A percentile compares a stretch with the other conserved stretches of the same genome.
Evolutionary conservation across 2,329 filamentous ascomycete species (phyloP).

Genomic region (Aureobasidium pullulans): DNA sequence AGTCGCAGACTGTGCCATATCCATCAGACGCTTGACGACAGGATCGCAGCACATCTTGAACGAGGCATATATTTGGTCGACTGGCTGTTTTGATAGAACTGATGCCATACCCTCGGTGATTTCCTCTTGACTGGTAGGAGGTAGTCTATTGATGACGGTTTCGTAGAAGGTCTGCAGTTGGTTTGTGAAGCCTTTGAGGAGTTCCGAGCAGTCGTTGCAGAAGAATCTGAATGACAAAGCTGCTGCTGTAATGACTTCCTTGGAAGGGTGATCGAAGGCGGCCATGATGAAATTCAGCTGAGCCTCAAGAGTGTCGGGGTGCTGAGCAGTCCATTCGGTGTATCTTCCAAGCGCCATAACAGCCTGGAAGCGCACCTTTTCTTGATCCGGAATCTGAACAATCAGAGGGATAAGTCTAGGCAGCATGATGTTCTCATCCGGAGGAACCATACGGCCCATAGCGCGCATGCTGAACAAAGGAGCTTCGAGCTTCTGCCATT

Average conservation of each 20-base stretch:
- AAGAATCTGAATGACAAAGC: constrained; percentile 96
- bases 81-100: constrained; percentile 79
- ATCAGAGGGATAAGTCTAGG: constrained; percentile 89
- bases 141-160: constrained; percentile 77
- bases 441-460: constrained; percentile 92
- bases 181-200: constrained; percentile 73
- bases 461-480: constrained; percentile 92
- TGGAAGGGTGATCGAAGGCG: constrained; percentile 80
- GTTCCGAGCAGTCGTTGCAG: constrained; percentile 85
- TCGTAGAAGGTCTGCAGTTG: constrained; percentile 92
- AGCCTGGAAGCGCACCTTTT: constrained; percentile 96
- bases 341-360: constrained; percentile 97
- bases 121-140: constrained; percentile 83
- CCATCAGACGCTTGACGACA: constrained; percentile 75
- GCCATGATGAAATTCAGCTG: constrained; percentile 95
- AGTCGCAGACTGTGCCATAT: constrained; percentile 75
- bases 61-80: constrained; percentile 70
- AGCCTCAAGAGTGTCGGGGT: constrained; percentile 83
- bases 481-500: constrained; percentile 95
- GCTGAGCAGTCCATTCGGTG: constrained; percentile 93
- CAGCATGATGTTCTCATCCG: constrained; percentile 77
- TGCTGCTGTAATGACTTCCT: constrained; percentile 84
- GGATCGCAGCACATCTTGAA: constrained; percentile 93
- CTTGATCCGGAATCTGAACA: constrained; percentile 88
- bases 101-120: constrained; percentile 91